Base-by-base conservation (phyloP, 1,284 basidiomycete genomes). In the Pseudozyma sp. region DNA sequence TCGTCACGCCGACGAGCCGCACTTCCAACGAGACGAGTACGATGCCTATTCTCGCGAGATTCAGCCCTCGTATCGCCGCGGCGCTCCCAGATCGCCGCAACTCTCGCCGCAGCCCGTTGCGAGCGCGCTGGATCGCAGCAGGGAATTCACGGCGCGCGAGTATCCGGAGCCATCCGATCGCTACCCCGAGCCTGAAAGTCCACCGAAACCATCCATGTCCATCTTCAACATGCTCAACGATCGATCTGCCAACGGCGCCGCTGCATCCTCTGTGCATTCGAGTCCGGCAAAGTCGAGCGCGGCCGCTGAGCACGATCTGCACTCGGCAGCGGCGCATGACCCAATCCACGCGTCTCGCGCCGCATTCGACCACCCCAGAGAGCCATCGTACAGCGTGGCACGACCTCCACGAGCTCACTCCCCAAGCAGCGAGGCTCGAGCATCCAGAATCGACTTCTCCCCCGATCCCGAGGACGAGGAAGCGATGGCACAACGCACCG, bases 221-320 rank as follows among this genome's bases (percentile, higher is more conserved):
- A 75, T 75, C 49, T 71, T 66, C 54, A 71, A 67, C 58, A 75
- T 75, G 73, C 73, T 75, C 57, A 75, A 75, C 54, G 73, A 75
- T 31, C 61, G 65, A 5, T 37, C 68, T 17, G 51, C 73, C n/a
- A 70, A 70, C 40, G 68, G 59, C 6, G 48, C 50, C 16, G 42
- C 56, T 13, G 54, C 24, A 2, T 68, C 24, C 24, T 24, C 71
- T 0, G 17, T 61, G 16, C 65, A 65, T 29, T 60, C 62, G 13
- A 74, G 66, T 30, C 57, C 61, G 7, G 52, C 61, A 11, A 67
- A 72, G 42, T 64, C 63, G 33, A 59, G 33, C 7, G 59, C 29
- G 9, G 54, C 51, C 13, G 52, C 40, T 4, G 61, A 56, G 55
- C 33, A 24, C 48, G 58, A 54, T 2, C 17, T 14, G 14, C 54